These are phyloP conservation scores for Arthrobotrys megalospora DNA, from an alignment of 2,329 filamentous ascomycete genomes.

Conservation along the genomic window DNA sequence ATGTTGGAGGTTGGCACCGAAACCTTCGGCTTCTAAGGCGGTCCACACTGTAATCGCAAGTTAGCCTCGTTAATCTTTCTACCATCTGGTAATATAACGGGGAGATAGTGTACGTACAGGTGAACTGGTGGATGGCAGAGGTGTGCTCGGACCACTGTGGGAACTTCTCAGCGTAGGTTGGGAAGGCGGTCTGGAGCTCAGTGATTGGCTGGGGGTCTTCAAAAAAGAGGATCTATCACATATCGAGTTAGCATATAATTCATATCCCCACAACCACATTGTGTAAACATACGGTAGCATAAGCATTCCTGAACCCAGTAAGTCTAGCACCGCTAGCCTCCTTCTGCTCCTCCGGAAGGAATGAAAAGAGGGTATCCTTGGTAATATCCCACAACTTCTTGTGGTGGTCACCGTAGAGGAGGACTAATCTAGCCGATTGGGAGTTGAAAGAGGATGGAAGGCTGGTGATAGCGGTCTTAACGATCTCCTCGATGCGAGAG, in stretches of 20 bases:
- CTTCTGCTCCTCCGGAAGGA: conserved; percentile 76
- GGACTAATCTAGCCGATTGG: conserved; percentile 82
- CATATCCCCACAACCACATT: not conserved
- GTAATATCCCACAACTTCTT: conserved; percentile 88
- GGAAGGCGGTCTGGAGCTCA: conserved; percentile 77
- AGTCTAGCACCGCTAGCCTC: conserved; percentile 71
- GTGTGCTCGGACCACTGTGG: conserved; percentile 82
- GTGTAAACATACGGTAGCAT: conserved; percentile 77
- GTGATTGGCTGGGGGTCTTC: conserved; percentile 80
- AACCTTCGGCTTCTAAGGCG: conserved; percentile 84
- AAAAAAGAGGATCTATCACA: conserved; percentile 79
- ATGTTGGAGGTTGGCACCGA: conserved; percentile 92
- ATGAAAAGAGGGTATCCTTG: conserved; percentile 75
- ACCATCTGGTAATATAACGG: no score
- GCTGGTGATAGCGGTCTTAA: conserved; percentile 76
- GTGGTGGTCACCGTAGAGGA: conserved; percentile 86
- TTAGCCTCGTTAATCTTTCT: no score
- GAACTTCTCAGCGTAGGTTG: conserved; percentile 85
- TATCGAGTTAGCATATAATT: not conserved
- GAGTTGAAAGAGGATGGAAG: conserved; percentile 87
- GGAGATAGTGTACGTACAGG: conserved; percentile 67
- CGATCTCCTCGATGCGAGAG: conserved; percentile 76
- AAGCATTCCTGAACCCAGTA: conserved; percentile 77
- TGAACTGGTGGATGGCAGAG: conserved; percentile 85
- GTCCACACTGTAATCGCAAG: conserved; percentile 75